Conservation (phyloP, 1,284 basidiomycete genomes). For the Leccinum ponderosum region DNA sequence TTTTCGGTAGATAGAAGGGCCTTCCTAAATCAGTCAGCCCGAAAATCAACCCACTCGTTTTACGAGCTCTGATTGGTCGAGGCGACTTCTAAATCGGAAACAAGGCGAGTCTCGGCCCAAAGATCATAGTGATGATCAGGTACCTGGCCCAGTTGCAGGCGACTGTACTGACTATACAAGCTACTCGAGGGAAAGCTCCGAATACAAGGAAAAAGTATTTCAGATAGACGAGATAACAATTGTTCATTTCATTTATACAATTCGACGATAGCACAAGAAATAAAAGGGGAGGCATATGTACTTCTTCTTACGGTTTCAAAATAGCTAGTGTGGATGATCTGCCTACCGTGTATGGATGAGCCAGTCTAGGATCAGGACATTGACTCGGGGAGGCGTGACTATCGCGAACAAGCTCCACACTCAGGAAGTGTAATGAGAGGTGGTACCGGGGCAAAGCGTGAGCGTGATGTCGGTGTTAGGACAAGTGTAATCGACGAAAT, state of each 20-base stretch:
- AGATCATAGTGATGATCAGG: neutral
- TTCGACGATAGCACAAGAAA: neutral
- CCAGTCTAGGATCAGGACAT: neutral
- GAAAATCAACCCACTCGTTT: neutral
- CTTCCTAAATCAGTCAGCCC: too few species aligned
- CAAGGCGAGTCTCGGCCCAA: neutral
- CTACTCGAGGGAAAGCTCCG: neutral
- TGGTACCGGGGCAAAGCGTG: slow-evolving; percentile 33
- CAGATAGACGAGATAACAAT: neutral
- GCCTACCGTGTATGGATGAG: neutral
- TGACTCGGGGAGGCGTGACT: neutral
- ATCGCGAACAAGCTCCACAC: neutral
- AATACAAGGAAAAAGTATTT: neutral
- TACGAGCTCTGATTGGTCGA: neutral
- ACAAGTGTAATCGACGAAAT: slow-evolving; percentile 34
- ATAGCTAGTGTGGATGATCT: neutral
- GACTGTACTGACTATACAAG: neutral
- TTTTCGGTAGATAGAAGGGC: too few species aligned
- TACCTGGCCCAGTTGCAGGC: neutral
- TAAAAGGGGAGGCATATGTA: neutral
- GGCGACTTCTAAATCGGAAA: neutral
- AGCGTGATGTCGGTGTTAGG: slow-evolving; percentile 31
- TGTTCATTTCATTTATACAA: neutral
- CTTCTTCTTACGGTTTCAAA: neutral
- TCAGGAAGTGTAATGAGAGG: slow-evolving; percentile 19